Percentiles rank a stretch among this genome's conserved stretches.
Evolutionary conservation across 176 grass and related monocot genomes (phyloP).

Genomic region (barley (Hordeum vulgare)): DNA sequence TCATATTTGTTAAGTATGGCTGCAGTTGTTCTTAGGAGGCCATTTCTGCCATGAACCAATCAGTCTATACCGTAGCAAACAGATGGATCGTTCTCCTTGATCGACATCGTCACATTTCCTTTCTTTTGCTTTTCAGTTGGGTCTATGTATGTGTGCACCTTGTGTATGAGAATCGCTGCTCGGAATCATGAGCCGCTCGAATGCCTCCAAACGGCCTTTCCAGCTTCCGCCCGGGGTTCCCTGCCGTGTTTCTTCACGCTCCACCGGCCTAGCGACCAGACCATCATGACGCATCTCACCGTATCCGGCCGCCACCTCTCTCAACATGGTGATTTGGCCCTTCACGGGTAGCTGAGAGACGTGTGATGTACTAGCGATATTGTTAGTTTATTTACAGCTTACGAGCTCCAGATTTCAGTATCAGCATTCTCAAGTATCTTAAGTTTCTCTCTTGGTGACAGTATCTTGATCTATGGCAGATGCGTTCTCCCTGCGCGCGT

Average conservation of each 20-base stretch:
- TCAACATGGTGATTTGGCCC: constrained; percentile 28
- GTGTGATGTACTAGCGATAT: not conserved
- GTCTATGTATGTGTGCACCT: not conserved
- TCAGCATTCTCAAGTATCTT: not conserved
- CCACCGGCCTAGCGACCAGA: constrained; percentile 24
- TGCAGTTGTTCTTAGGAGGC: no score
- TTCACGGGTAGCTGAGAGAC: not conserved
- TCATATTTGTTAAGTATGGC: no score
- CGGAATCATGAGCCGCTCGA: constrained; percentile 32
- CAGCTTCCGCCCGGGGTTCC: constrained; percentile 3
- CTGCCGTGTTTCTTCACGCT: constrained; percentile 16
- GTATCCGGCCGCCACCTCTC: not conserved
- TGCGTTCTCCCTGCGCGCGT: no score
- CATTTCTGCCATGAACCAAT: not conserved
- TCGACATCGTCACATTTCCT: not conserved
- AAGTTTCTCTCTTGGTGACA: not conserved
- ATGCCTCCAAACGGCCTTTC: constrained; percentile 46
- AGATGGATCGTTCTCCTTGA: not conserved
- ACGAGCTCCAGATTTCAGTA: not conserved
- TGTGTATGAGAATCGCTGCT: not conserved
- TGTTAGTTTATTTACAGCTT: not conserved
- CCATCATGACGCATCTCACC: constrained; percentile 24
- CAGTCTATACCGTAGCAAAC: not conserved
- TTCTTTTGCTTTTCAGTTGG: not conserved
- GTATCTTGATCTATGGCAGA: not conserved